Conservation (phyloP, 2,329 filamentous ascomycete species). For the Aspergillus ochraceoroseus region DNA sequence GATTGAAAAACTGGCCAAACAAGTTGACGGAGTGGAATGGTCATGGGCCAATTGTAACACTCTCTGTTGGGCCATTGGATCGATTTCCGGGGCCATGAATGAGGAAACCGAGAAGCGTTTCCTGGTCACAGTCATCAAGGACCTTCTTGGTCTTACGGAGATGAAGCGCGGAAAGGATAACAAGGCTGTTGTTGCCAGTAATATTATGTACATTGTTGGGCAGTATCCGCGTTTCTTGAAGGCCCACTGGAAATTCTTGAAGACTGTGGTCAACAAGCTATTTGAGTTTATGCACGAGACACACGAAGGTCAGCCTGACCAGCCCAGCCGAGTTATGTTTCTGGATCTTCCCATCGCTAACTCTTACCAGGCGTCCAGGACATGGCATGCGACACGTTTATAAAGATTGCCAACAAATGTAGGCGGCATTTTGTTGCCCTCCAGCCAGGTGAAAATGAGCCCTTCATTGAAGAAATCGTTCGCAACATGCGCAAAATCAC, state of each 20-base stretch:
- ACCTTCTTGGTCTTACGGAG: slow-evolving; percentile 90
- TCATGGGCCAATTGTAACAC: slow-evolving; percentile 99
- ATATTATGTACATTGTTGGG: slow-evolving; percentile 99
- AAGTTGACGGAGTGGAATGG: slow-evolving; percentile 95
- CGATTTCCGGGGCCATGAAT: slow-evolving; percentile 98
- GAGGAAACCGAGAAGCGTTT: slow-evolving; percentile 99
- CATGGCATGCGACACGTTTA: slow-evolving; percentile 99
- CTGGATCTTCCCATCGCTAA: slow-evolving; percentile 13
- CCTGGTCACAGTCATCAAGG: slow-evolving; percentile 97
- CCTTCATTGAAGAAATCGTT: slow-evolving; percentile 98
- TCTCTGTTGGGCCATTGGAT: slow-evolving; percentile 97
- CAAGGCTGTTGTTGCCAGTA: slow-evolving; percentile 97
- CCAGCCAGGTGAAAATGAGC: slow-evolving; percentile 88
- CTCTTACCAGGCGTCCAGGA: slow-evolving; percentile 75
- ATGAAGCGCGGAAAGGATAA: slow-evolving; percentile 99
- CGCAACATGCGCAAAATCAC: slow-evolving; percentile 94
- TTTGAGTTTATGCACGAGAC: slow-evolving; percentile 99
- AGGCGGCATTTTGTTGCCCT: slow-evolving; percentile 94
- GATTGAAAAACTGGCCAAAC: slow-evolving; percentile 94
- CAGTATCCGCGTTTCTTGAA: slow-evolving; percentile 98
- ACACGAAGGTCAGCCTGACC: slow-evolving; percentile 78
- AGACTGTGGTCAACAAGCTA: slow-evolving; percentile 98
- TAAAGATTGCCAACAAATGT: slow-evolving; percentile 98
- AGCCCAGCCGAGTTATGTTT: not conserved
- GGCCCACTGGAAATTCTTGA: slow-evolving; percentile 99